phyloP scores from a whole-genome alignment of 176 grass and related monocot genomes.

The Hyparrhenia diplandra region DNA sequence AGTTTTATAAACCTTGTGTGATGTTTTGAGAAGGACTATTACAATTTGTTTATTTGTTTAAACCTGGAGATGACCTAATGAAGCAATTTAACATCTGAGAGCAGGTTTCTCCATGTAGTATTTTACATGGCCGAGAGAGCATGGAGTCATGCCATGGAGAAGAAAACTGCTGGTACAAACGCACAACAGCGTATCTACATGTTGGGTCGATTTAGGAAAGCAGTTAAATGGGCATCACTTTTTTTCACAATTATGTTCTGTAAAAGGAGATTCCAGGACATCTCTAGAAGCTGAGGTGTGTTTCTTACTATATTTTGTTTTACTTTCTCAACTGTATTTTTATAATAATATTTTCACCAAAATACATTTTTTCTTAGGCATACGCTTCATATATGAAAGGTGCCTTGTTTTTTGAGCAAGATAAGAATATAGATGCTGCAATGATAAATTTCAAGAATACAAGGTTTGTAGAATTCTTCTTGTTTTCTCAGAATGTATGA shows the following conservation, averaged over 20 bases:
- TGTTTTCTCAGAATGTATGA: neutral
- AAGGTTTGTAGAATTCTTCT: slow-evolving; percentile 47
- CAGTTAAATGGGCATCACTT: slow-evolving; percentile 87
- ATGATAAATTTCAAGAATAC: slow-evolving; percentile 95
- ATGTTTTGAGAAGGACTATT: neutral
- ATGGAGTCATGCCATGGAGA: slow-evolving; percentile 99
- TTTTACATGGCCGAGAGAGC: slow-evolving; percentile 95
- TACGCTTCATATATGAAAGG: slow-evolving; percentile 99
- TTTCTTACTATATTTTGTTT: slow-evolving; percentile 2
- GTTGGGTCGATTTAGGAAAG: slow-evolving; percentile 92
- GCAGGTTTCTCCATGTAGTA: slow-evolving; percentile 84
- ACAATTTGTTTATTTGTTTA: neutral
- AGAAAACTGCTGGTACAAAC: slow-evolving; percentile 88
- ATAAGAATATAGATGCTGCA: slow-evolving; percentile 86
- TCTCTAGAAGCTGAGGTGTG: slow-evolving; percentile 93
- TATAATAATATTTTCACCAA: neutral
- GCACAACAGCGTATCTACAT: slow-evolving; percentile 81
- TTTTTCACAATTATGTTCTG: slow-evolving; percentile 85
- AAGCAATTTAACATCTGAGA: slow-evolving; percentile 19
- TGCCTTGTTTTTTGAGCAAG: slow-evolving; percentile 92
- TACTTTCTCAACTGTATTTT: neutral
- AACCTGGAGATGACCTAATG: neutral
- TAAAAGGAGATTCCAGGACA: slow-evolving; percentile 93
- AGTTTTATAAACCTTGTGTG: neutral
- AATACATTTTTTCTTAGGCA: slow-evolving; percentile 37